Percentiles rank a stretch among this genome's conserved stretches.
These are phyloP conservation scores for Straminergon stramineum DNA, from an alignment of 225 moss, liverwort and hornwort genomes.

Conservation along the genomic window DNA sequence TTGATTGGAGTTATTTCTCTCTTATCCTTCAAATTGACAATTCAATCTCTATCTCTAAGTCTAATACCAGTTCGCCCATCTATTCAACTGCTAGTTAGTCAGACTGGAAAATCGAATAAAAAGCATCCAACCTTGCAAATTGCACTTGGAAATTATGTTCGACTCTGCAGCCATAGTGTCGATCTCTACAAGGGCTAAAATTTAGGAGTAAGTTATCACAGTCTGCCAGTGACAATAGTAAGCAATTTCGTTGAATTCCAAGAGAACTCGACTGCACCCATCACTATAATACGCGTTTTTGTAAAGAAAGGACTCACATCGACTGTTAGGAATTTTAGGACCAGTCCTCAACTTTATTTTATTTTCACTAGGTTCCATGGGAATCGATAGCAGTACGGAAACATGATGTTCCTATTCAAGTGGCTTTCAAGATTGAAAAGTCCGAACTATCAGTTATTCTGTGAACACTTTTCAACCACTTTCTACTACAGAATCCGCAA, in stretches of 20 bases:
- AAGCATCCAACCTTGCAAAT: not conserved
- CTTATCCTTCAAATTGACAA: not conserved
- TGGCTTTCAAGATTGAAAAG: not conserved
- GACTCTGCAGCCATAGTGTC: too few species aligned
- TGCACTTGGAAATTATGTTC: too few species aligned
- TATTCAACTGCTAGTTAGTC: not conserved
- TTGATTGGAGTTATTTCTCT: not conserved
- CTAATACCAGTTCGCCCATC: not conserved
- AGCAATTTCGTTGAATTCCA: not conserved
- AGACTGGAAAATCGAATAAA: not conserved
- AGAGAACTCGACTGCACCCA: not conserved
- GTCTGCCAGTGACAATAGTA: not conserved
- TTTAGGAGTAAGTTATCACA: not conserved
- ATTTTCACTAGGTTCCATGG: not conserved
- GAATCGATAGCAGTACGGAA: not conserved
- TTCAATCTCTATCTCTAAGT: not conserved
- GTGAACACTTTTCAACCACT: not conserved
- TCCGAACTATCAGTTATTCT: not conserved
- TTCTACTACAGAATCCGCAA: not conserved
- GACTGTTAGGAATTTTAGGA: not conserved
- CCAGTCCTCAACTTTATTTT: not conserved
- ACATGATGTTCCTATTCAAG: not conserved
- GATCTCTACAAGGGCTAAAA: not conserved
- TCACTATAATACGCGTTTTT: not conserved
- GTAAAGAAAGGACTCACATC: not conserved